Base-by-base conservation (phyloP, 2,329 filamentous ascomycete species). In the Xylaria sp. region DNA sequence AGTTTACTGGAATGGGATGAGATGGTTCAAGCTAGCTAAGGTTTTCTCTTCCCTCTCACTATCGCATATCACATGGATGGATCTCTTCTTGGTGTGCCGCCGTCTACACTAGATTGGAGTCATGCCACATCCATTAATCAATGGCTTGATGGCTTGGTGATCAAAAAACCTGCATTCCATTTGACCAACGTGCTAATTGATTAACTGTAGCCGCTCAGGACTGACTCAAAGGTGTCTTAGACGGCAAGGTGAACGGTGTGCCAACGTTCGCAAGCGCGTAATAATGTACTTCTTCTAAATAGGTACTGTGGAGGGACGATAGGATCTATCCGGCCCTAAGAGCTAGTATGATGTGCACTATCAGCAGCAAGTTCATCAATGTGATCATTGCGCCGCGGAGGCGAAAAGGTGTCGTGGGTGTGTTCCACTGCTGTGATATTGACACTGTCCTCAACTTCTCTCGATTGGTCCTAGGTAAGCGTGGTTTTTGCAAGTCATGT, bases 311-410 rank as follows among this genome's bases (percentile, higher is more conserved):
- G 66, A n/a, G 66, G 23, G 23, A 48, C 39, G 65, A 31, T 63
- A 65, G 50, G 67, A 69, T 69, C 63, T 67, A 67, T 65, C 67
- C 67, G 67, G 54, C 61, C 60, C 57, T 50, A 62, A 58, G 9
- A 54, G 50, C 25, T 54, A 54, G 13, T 31, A 20, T 41, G n/a
- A 15, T 31, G 12, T 20, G 34, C n/a, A 18, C 39, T 57, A 41
- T 44, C 28, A 41, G 23, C 9, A 37, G 52, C 31, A 23, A 52
- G 58, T n/a, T 50, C 58, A 58, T 46, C 54, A 23, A 59, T 37
- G 50, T 52, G 51, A 54, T 62, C 65, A 57, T 51, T 44, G 50
- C 51, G 56, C 51, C 55, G 39, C 34, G 20, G 50, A 39, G 39
- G 25, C 31, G 34, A n/a, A 20, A 15, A 3, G 44, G 25, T 51